Conservation (phyloP, 1,284 basidiomycete species). For the Mycena sp. region DNA sequence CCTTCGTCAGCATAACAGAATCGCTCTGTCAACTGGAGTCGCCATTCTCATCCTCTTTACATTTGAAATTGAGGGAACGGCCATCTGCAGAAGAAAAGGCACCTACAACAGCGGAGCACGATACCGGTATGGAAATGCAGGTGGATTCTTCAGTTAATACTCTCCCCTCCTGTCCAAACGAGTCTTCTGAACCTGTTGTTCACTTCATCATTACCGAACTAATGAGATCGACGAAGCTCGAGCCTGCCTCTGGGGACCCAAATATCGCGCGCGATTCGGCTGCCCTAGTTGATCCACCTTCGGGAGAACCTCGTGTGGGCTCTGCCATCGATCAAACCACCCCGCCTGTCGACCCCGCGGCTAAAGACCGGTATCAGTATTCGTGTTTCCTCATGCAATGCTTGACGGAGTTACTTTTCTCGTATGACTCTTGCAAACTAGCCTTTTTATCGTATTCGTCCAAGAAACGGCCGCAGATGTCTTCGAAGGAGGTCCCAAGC, state of each 20-base stretch:
- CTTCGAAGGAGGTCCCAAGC: constrained; percentile 64
- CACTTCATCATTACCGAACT: constrained; percentile 82
- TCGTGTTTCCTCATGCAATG: constrained; percentile 92
- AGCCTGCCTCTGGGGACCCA: constrained; percentile 16
- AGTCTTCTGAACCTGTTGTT: constrained; percentile 71
- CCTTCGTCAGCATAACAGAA: constrained; percentile 81
- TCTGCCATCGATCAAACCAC: constrained; percentile 21
- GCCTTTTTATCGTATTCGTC: constrained; percentile 85
- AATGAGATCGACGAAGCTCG: constrained; percentile 63
- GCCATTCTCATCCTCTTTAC: constrained; percentile 69
- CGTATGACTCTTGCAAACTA: constrained; percentile 91
- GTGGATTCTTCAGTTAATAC: constrained; percentile 60
- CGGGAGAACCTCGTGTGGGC: constrained; percentile 10
- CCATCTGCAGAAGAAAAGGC: constrained; percentile 32
- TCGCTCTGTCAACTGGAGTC: constrained; percentile 78
- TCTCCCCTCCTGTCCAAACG: constrained; percentile 44
- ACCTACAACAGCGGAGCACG: constrained; percentile 36
- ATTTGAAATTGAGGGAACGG: constrained; percentile 69
- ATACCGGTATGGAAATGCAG: constrained; percentile 64
- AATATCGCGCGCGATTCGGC: constrained; percentile 1
- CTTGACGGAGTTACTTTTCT: constrained; percentile 92
- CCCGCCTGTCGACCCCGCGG: constrained; percentile 25
- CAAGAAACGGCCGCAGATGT: constrained; percentile 67
- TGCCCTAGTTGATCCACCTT: constrained; percentile 23
- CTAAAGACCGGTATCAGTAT: constrained; percentile 66